Percentiles rank a stretch among this genome's conserved stretches.
Conservation (phyloP, 2,329 filamentous ascomycete species). For the Neonectria punicea region DNA sequence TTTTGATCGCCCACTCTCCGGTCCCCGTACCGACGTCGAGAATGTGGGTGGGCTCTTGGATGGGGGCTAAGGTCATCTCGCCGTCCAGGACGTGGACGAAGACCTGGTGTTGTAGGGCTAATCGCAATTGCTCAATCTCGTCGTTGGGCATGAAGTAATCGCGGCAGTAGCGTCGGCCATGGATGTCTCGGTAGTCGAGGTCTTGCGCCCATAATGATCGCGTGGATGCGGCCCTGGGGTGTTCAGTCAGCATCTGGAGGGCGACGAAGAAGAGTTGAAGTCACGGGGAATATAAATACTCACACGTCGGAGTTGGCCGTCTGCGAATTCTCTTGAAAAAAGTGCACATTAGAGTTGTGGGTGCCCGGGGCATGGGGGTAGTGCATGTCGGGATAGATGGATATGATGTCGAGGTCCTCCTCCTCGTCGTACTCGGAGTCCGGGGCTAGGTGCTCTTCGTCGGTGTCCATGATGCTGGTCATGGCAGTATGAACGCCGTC, state of each 20-base stretch:
- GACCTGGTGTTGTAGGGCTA: constrained; percentile 71
- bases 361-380: constrained; percentile 51
- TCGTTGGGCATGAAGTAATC: constrained; percentile 75
- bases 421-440: constrained; percentile 39
- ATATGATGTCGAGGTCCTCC: constrained; percentile 54
- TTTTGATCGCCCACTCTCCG: constrained; percentile 62
- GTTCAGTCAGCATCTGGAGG: constrained; percentile 9
- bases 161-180: constrained; percentile 71
- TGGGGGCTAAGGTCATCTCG: constrained; percentile 56
- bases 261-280: not conserved
- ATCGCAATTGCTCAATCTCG: constrained; percentile 70
- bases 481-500: constrained; percentile 50
- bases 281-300: constrained; percentile 39
- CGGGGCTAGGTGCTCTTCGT: constrained; percentile 44
- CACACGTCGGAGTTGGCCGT: constrained; percentile 50
- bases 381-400: constrained; percentile 55
- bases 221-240: constrained; percentile 54
- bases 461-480: constrained; percentile 51
- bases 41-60: constrained; percentile 54
- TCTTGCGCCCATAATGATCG: constrained; percentile 61
- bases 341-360: constrained; percentile 50
- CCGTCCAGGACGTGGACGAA: constrained; percentile 63
- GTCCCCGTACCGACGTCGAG: constrained; percentile 70
- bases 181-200: constrained; percentile 67
- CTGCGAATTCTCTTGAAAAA: constrained; percentile 43